Base-by-base conservation (phyloP, 2,329 filamentous ascomycete species). In the Neoscytalidium dimidiatum region DNA sequence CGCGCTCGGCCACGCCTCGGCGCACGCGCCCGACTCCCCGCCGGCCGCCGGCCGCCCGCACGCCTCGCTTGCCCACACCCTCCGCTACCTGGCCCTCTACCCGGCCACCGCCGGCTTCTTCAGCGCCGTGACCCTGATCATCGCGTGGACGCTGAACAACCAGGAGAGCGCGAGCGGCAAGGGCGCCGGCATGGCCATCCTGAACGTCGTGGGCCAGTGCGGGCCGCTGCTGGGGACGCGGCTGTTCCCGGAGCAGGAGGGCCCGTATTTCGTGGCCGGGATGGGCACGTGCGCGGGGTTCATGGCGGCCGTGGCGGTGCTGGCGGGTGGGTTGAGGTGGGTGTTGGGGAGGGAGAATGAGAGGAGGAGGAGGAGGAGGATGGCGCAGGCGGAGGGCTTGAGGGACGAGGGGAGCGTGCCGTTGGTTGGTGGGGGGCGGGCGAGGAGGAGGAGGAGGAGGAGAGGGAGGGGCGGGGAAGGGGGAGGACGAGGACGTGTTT, bases 91-190 rank as follows among this genome's bases (percentile, higher is more conserved):
- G 5, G 90, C 88, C 64, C 84, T 96, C 7, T 96, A 90, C 74
- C 92, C 92, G 0, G 92, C 93, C 1, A 86, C 89, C 1, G 81
- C 88, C 0, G 93, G 93, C 3, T 95, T 96, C 87, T 96, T 96
- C 81, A 88, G 86, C 66, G 90, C 92, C 21, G 90, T 96, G 65
- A 92, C 92, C 0, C 84, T 96, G 33, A 90, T 94, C 69, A 91
- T 97, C 64, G 90, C 92, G 1, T 97, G 93, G 93, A 92, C 86
- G 38, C 86, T 97, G 72, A 96, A 96, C 74, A 97, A 96, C 76
- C 91, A 95, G 73, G 80, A 85, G 62, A 87, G 83, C 13, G 86
- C 89, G 67, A 86, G 85, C 60, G 86, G 87, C 6, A 90, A 91
- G 69, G 92, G 92, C 0, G 87, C 87, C 1, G 92, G 90, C 1